Evolutionary conservation across 1,284 basidiomycete genomes (phyloP).

Genomic region (Cutaneotrichosporon cutaneum): DNA sequence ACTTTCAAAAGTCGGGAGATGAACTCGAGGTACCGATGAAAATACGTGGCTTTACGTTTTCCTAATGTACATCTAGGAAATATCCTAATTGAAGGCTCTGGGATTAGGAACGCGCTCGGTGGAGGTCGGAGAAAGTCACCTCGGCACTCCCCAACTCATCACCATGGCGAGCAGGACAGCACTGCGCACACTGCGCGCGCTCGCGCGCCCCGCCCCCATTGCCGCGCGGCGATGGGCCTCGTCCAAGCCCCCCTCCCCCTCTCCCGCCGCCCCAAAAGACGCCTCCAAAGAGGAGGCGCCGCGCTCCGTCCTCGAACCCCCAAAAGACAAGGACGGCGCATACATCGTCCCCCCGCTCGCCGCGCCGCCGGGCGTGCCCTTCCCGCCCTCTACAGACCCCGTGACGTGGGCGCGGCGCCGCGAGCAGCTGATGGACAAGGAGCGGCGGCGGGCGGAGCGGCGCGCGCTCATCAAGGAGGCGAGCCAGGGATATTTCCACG

Average conservation of each 20-base stretch:
- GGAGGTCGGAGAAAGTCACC: slow-evolving; percentile 8
- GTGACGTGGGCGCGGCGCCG: slow-evolving; percentile 67
- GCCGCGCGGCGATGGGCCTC: background rate
- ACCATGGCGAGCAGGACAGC: slow-evolving; percentile 7
- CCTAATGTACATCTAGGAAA: too few relatives aligned
- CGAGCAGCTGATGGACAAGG: slow-evolving; percentile 69
- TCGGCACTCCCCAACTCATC: background rate
- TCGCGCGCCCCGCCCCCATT: background rate
- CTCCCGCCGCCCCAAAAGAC: background rate
- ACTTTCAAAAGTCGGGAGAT: background rate
- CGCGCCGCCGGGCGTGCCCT: slow-evolving; percentile 69
- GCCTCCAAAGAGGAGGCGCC: background rate
- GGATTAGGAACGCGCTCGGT: background rate
- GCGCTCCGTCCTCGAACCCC: background rate
- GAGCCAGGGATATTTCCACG: slow-evolving; percentile 84
- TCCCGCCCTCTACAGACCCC: slow-evolving; percentile 60
- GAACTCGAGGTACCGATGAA: background rate
- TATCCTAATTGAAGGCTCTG: too few relatives aligned
- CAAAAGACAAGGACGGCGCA: slow-evolving; percentile 16
- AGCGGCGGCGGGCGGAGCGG: slow-evolving; percentile 68
- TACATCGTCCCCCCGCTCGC: slow-evolving; percentile 38
- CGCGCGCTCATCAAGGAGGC: slow-evolving; percentile 82
- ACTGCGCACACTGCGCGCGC: slow-evolving; percentile 6
- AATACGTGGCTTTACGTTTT: background rate
- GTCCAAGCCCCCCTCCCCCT: background rate